A percentile compares a stretch with the other conserved stretches of the same genome.
These are phyloP conservation scores for Prunus fruticosa DNA, from an alignment of 306 rosid species.

Conservation along the genomic window DNA sequence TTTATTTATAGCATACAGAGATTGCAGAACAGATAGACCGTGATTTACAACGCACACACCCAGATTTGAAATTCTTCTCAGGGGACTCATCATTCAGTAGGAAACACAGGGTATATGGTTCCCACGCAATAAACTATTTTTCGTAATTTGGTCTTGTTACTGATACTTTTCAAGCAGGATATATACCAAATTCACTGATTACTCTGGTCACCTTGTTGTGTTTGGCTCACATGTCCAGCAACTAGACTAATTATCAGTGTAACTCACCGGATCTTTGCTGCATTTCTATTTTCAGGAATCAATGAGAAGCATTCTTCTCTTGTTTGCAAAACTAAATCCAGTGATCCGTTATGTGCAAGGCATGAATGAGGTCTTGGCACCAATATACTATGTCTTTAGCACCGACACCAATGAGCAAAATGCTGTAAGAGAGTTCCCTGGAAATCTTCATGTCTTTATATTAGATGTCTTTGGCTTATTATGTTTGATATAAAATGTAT, in stretches of 20 bases:
- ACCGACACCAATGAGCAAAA: slow-evolving; percentile 57
- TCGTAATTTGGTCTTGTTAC: not conserved
- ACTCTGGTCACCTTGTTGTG: not conserved
- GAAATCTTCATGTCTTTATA: not conserved
- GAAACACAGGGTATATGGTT: slow-evolving; percentile 55
- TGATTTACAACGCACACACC: slow-evolving; percentile 76
- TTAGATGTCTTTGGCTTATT: not conserved
- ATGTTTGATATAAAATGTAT: not conserved
- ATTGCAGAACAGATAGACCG: slow-evolving; percentile 76
- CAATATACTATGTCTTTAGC: slow-evolving; percentile 63
- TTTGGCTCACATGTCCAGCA: not conserved
- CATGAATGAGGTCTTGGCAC: slow-evolving; percentile 92
- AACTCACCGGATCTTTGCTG: slow-evolving; percentile 12
- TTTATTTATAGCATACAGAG: slow-evolving; percentile 56
- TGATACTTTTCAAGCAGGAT: too few species aligned
- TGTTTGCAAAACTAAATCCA: slow-evolving; percentile 75
- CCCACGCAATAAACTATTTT: not conserved
- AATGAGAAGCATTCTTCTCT: slow-evolving; percentile 75
- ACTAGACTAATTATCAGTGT: not conserved
- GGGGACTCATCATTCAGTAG: slow-evolving; percentile 59
- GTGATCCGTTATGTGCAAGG: slow-evolving; percentile 85
- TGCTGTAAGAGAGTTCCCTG: slow-evolving; percentile 51
- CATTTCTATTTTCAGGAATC: slow-evolving; percentile 53
- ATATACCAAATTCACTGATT: not conserved
- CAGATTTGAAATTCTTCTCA: slow-evolving; percentile 71